Percentiles rank a stretch among this genome's conserved stretches.
These are phyloP conservation scores for Vitis hybrid DNA, from an alignment of 177 flowering plant genomes.

Conservation along the genomic window DNA sequence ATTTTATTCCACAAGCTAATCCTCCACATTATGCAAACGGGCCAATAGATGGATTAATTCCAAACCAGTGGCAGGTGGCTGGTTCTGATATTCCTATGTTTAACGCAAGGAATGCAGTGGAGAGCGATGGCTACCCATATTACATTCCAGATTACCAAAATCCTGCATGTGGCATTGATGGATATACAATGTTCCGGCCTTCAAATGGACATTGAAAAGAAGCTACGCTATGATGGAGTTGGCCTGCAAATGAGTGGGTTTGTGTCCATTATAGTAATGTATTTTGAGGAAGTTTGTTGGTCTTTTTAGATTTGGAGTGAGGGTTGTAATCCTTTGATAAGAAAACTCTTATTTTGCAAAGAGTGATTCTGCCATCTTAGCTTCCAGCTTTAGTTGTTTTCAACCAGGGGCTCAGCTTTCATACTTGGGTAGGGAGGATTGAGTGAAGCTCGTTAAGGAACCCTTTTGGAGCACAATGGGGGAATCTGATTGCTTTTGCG, in stretches of 20 bases:
- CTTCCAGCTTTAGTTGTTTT: slow-evolving; percentile 12
- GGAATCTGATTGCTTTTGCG: background rate
- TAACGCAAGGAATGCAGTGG: slow-evolving; percentile 32
- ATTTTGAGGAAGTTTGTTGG: slow-evolving; percentile 25
- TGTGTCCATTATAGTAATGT: slow-evolving; percentile 31
- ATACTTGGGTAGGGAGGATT: background rate
- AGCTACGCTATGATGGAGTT: background rate
- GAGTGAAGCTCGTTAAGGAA: background rate
- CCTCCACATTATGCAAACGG: slow-evolving; percentile 44
- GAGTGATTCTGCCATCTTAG: slow-evolving; percentile 30
- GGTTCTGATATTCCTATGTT: slow-evolving; percentile 46
- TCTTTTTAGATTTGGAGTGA: slow-evolving; percentile 40
- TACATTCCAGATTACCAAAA: slow-evolving; percentile 46
- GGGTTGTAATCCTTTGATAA: slow-evolving; percentile 36
- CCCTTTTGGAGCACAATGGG: background rate
- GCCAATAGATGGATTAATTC: slow-evolving; percentile 56
- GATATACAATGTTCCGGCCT: slow-evolving; percentile 65
- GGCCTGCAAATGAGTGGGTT: slow-evolving; percentile 16
- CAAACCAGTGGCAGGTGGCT: slow-evolving; percentile 58
- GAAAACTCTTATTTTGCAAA: slow-evolving; percentile 34
- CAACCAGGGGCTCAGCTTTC: slow-evolving; percentile 10
- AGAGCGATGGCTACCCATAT: slow-evolving; percentile 48
- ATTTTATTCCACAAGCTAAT: slow-evolving; percentile 44
- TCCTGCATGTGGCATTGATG: slow-evolving; percentile 46
- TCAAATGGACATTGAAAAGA: slow-evolving; percentile 54